Conservation (phyloP, 805 yeast species). For the Sugiyamaella smithiae region DNA sequence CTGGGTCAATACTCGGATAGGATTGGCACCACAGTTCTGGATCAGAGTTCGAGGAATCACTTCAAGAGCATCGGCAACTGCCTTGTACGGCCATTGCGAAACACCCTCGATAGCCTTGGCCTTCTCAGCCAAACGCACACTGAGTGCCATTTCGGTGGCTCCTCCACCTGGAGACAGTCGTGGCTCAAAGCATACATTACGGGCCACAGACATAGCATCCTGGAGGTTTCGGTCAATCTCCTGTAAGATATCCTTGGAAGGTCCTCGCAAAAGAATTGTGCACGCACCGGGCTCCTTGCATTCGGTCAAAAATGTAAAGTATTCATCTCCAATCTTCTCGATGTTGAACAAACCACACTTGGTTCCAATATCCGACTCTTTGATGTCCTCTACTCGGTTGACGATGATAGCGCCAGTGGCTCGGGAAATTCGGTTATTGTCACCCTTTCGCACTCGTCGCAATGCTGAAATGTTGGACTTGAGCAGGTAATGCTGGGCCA, state of each 20-base stretch:
- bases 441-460: constrained; percentile 93
- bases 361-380: constrained; percentile 85
- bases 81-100: constrained; percentile 98
- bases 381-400: constrained; percentile 90
- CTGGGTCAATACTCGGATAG: constrained; percentile 84
- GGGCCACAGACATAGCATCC: constrained; percentile 97
- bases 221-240: constrained; percentile 96
- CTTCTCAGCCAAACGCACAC: constrained; percentile 81
- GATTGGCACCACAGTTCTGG: constrained; percentile 97
- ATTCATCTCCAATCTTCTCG: constrained; percentile 95
- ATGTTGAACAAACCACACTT: constrained; percentile 89
- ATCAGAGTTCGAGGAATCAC: constrained; percentile 96
- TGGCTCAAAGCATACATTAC: constrained; percentile 94
- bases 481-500: constrained; percentile 93
- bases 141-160: constrained; percentile 98
- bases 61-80: constrained; percentile 98
- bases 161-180: constrained; percentile 98
- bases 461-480: constrained; percentile 91
- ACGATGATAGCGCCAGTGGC: constrained; percentile 98
- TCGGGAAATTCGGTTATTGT: constrained; percentile 93
- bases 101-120: constrained; percentile 93
- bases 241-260: constrained; percentile 92
- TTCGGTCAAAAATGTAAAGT: constrained; percentile 78
- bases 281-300: constrained; percentile 90
- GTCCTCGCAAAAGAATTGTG: constrained; percentile 89